These are phyloP conservation scores for Serendipita sp. DNA, from an alignment of 768 basidiomycete genomes.

Conservation along the genomic window DNA sequence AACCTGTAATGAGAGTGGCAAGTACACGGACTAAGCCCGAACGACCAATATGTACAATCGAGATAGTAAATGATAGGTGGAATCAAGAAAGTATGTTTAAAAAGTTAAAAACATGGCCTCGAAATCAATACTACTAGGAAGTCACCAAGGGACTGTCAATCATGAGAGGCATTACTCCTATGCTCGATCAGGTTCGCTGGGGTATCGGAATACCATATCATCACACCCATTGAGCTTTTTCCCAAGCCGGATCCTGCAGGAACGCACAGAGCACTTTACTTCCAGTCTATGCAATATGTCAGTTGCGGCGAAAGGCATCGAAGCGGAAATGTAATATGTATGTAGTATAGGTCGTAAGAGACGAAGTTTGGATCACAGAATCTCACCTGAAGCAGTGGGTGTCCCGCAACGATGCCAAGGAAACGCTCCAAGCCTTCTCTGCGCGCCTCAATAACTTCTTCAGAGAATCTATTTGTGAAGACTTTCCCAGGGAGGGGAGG, in stretches of 20 bases:
- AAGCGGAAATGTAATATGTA: neutral
- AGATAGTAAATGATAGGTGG: too few species aligned
- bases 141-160: too few species aligned
- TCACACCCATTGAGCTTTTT: constrained; percentile 63
- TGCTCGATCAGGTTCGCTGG: neutral
- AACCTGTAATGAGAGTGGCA: neutral
- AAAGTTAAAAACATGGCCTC: neutral
- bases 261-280: constrained; percentile 94
- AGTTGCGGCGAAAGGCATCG: neutral
- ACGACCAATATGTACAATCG: too few species aligned
- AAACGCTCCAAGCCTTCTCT: constrained; percentile 91
- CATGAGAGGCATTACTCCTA: too few species aligned
- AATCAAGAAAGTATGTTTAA: neutral
- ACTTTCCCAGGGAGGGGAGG: constrained; percentile 95
- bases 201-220: neutral
- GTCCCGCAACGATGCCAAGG: constrained; percentile 89
- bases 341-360: neutral
- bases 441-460: constrained; percentile 87
- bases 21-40: too few species aligned
- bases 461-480: constrained; percentile 95
- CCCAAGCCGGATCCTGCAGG: constrained; percentile 89
- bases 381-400: constrained; percentile 83
- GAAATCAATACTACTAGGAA: neutral
- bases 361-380: neutral
- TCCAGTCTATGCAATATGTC: constrained; percentile 46